phyloP scores from a whole-genome alignment of 768 basidiomycete species.

The Trametes villosa region DNA sequence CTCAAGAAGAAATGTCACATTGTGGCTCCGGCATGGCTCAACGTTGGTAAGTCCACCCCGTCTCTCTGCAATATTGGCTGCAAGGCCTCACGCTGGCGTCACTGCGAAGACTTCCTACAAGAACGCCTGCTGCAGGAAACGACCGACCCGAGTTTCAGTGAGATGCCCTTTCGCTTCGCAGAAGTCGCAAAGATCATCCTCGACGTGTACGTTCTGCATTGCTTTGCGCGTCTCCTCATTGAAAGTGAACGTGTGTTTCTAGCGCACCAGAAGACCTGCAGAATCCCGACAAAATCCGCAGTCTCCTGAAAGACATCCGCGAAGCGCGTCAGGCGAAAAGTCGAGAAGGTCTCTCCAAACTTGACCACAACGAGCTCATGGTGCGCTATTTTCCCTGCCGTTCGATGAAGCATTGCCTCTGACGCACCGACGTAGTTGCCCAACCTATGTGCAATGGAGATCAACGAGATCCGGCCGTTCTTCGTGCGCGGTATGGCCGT shows the following conservation, averaged over 20 bases:
- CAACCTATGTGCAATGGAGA: conserved; percentile 87
- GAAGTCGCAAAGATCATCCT: conserved; percentile 91
- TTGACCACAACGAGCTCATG: conserved; percentile 82
- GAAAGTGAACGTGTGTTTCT: neutral
- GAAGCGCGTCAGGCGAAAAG: conserved; percentile 96
- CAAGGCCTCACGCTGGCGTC: neutral
- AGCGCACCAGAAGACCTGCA: conserved; percentile 92
- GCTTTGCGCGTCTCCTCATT: conserved; percentile 11
- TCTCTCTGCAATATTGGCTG: no score
- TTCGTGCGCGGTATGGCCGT: conserved; percentile 83
- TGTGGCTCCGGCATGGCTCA: conserved; percentile 88
- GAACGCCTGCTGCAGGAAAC: conserved; percentile 77
- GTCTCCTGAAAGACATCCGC: conserved; percentile 90
- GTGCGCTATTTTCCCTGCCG: conserved; percentile 47
- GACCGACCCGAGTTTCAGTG: conserved; percentile 70
- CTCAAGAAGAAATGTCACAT: conserved; percentile 94
- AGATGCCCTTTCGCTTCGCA: conserved; percentile 84
- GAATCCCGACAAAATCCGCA: conserved; percentile 81
- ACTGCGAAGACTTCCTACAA: conserved; percentile 75
- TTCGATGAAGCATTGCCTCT: neutral
- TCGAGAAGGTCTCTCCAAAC: conserved; percentile 76
- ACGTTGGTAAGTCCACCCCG: conserved; percentile 60
- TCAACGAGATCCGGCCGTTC: conserved; percentile 92
- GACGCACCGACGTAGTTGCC: conserved; percentile 57
- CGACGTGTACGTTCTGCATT: conserved; percentile 69